Base-by-base conservation (phyloP, 768 basidiomycete genomes). In the Termitomyces sp. region DNA sequence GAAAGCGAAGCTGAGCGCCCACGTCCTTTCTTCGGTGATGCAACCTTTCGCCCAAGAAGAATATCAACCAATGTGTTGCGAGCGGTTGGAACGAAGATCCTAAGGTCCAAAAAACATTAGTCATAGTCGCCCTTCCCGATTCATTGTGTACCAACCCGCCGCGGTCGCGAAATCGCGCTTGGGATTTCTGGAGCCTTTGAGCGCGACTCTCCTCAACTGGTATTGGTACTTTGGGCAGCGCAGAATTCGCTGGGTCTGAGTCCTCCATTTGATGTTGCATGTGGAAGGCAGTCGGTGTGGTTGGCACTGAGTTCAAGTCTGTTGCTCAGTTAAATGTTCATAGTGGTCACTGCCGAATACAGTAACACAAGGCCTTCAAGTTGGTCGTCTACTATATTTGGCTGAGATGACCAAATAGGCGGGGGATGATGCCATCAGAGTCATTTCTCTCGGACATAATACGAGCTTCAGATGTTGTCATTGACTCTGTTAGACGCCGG, bases 131-230 rank as follows among this genome's bases (percentile, higher is more conserved):
- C 30, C 3, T 47, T 39, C 12, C 26, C 7, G n/a, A 27, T 39
- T 20, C 24, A 34, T 37, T 34, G 22, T 37, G 40, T 30, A 72
- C 82, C 60, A 32, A 86, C 85, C 85, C 85, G 57, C 85, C 85
- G 54, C 85, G 80, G 69, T 88, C 85, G 53, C 88, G 80, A 69
- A 87, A 86, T 26, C 87, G 76, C 34, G 86, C 77, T 62, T 88
- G 83, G 59, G 84, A 84, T 42, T 86, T 79, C 65, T 86, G 78
- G 16, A 83, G 66, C 44, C 88, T 82, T 48, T 85, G 73, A 0
- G 80, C 79, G 32, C 85, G 77, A 65, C 88, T 89, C 53, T 84
- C 85, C 51, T 85, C 80, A 14, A 83, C 81, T 65, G 13, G 55
- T 7, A 59, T 56, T 9, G 53, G 56, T 22, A 39, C 56, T 22